A percentile compares a stretch with the other conserved stretches of the same genome.
Evolutionary conservation across 352 stramenopile genomes (phyloP).

Genomic region (Pythium rhizo-oryzae): DNA sequence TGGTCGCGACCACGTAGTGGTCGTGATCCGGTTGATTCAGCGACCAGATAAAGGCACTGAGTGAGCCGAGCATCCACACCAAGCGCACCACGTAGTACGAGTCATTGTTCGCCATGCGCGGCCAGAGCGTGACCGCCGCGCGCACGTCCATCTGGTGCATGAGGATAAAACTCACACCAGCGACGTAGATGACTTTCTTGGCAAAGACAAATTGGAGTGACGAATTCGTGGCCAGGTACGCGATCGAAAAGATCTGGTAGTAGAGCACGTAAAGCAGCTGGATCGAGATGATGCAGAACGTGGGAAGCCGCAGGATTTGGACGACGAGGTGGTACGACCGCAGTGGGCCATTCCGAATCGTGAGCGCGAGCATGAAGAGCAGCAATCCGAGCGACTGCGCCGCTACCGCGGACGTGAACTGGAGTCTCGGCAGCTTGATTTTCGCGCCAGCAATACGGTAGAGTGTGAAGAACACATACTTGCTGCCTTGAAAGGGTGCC

Average conservation of each 20-base stretch:
- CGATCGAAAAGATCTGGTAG: conserved; percentile 46
- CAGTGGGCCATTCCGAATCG: conserved; percentile 27
- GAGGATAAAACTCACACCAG: conserved; percentile 38
- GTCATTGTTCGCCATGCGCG: conserved; percentile 49
- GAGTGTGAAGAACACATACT: conserved; percentile 34
- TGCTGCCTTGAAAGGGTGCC: conserved; percentile 25
- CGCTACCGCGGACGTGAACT: conserved; percentile 43
- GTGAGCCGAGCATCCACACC: conserved; percentile 38
- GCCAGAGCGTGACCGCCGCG: conserved; percentile 39
- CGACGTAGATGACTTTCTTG: conserved; percentile 42
- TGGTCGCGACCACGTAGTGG: conserved; percentile 33
- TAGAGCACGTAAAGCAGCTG: conserved; percentile 45
- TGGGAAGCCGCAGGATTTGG: conserved; percentile 38
- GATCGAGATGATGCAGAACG: conserved; percentile 41
- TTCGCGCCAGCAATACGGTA: conserved; percentile 34
- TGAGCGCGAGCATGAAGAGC: conserved; percentile 36
- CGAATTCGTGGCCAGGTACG: conserved; percentile 29
- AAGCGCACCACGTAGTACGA: conserved; percentile 38
- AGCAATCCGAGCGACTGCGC: conserved; percentile 35
- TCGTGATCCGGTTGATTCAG: conserved; percentile 21
- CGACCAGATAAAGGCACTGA: conserved; percentile 36
- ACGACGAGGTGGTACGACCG: conserved; percentile 40
- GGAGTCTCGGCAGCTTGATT: conserved; percentile 33
- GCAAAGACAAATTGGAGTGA: conserved; percentile 26
- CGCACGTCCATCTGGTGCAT: conserved; percentile 42